Evolutionary conservation across 164 flowering plant genomes (phyloP), one percentile per base, ranked within the genome.

Genomic region (Dillenia suffruticosa): DNA sequence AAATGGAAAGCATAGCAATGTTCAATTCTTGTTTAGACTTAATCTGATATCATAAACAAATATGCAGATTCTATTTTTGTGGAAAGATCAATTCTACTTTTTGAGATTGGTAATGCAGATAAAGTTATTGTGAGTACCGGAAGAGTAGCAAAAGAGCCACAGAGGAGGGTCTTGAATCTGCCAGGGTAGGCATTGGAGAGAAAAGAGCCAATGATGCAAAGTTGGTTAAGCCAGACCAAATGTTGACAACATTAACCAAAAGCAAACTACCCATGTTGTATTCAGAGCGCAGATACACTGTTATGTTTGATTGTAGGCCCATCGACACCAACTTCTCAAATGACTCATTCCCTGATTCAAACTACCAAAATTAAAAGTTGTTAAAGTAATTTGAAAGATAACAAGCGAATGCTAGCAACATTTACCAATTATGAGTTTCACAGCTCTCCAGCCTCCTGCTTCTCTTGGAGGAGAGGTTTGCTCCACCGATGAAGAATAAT

Each of bases 261-360:
- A 61, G 8, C 8, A 79, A 45, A 8, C 78, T 74, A 16, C 66
- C 72, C 72, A 82, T 24, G 57, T 78, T 69, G 67, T 72, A 77
- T 8, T 59, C 54, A 7, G 64, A 72, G 0, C 26, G 40, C 53
- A 83, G 61, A 60, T 75, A 81, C 70, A 80, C 76, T 15, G 75
- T 63, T 32, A 78, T 16, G 52, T 80, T 80, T 17, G 79, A 63
- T 12, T 76, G 72, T 66, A 77, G 67, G 50, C 85, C 68, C 77
- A 77, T 75, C 1, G 83, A 77, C 0, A 82, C 80, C 67, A 79
- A 57, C 51, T 76, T 81, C 77, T 83, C 88, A 48, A 81, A 83
- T 0, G 83, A 66, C 59, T 82, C 84, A 17, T 79, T 79, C 16
- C 74, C 52, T 54, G 13, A 44, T 4, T 32, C 12, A 32, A 40